Base-by-base conservation (phyloP, 148 eudicot genomes). In the Persicaria tinctoria region DNA sequence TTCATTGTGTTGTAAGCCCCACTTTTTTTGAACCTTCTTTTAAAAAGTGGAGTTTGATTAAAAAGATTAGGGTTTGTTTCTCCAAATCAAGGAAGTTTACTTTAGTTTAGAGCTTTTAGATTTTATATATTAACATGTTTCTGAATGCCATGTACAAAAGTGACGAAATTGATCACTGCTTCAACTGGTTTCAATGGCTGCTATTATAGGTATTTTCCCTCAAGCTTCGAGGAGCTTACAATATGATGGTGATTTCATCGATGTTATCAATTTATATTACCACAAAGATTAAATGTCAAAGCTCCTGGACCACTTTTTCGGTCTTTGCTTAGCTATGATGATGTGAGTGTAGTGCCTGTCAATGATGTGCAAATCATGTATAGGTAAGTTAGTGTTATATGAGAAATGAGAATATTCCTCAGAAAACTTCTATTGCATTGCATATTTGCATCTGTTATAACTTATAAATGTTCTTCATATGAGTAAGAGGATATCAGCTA, bases 161-260 rank as follows among this genome's bases (percentile, higher is more conserved):
- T 13, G 41, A 64, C 17, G 27, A 48, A 64, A 17, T 41, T 64
- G 68, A 11, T 62, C 45, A 27, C 45, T 62, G 45, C 63, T 62
- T 62, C 44, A 62, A 62, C 68, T 62, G 68, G 45, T 62, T 64
- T 64, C 16, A 8, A 41, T 41, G 18, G 5, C 3, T 18, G 11
- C 13, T 27, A 50, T 75, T 73, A 78, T 77, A 95, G 99, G 99
- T 95, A 38, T 95, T 95, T 75, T 92, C 99, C 4, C 92, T 95
- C 82, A 95, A 95, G 87, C 79, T 95, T 73, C 86, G 97, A 48
- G 97, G 99, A 75, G 99, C 99, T 48, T 95, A 95, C 60, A 95
- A 95, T 77, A 92, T 95, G 99, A 92, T 95, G 97, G 92, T 23
- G 27, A 23, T 23, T 23, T 23, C 27, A 23, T 23, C 27, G 1